Evolutionary conservation across 148 eudicot species (phyloP).

Genomic region (Fagopyrum tataricum): DNA sequence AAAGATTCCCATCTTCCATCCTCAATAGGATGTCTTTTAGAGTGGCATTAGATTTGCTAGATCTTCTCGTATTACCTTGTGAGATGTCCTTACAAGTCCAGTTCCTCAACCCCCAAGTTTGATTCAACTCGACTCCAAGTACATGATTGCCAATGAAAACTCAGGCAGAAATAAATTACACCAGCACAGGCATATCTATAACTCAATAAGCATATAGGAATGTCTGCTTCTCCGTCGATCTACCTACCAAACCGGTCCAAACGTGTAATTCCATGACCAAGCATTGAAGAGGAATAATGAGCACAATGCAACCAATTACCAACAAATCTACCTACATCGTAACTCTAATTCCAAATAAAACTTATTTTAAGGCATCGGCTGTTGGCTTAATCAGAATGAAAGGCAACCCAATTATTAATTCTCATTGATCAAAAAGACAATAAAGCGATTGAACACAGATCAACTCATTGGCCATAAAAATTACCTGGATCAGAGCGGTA

Average conservation of each 20-base stretch:
- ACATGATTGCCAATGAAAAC: not conserved
- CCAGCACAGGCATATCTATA: not conserved
- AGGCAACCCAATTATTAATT: not conserved
- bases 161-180: not conserved
- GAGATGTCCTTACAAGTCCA: too few species aligned
- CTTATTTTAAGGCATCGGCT: not conserved
- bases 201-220: not conserved
- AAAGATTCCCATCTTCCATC: not conserved
- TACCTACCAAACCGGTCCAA: not conserved
- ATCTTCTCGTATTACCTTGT: not conserved
- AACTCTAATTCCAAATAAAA: not conserved
- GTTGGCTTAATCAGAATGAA: not conserved
- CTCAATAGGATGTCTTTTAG: not conserved
- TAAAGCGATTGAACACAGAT: not conserved
- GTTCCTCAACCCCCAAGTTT: too few species aligned
- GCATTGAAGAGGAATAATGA: not conserved
- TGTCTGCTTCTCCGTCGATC: not conserved
- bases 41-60: not conserved
- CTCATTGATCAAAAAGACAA: not conserved
- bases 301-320: not conserved
- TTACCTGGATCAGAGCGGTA: slow-evolving; percentile 79
- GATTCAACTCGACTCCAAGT: too few species aligned
- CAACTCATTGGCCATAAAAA: not conserved
- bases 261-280: not conserved
- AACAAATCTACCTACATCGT: not conserved